phyloP scores from a whole-genome alignment of 129 eudicot species.

The Mikania micrantha region DNA sequence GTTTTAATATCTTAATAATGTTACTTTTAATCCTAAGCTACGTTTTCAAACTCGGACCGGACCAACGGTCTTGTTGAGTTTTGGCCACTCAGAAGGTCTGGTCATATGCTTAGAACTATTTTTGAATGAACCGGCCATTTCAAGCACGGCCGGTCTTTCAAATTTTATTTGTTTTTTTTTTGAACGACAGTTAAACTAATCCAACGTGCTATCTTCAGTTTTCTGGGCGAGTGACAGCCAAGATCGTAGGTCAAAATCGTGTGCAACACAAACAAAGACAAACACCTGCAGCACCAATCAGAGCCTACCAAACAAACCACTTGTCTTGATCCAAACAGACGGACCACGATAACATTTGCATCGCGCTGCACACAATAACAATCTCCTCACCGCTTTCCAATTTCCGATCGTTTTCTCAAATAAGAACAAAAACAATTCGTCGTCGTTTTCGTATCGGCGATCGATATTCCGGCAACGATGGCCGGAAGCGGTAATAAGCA shows the following conservation, averaged over 20 bases:
- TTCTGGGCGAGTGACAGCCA: too few species aligned
- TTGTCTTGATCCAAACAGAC: not conserved
- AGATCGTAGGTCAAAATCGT: not conserved
- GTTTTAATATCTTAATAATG: too few species aligned
- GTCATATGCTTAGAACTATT: too few species aligned
- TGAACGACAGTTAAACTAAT: too few species aligned
- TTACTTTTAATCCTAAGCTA: too few species aligned
- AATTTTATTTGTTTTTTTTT: too few species aligned
- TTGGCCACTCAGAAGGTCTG: too few species aligned
- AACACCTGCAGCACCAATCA: not conserved
- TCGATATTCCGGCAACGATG: constrained; percentile 18
- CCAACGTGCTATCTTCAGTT: too few species aligned
- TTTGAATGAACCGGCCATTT: too few species aligned
- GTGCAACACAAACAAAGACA: not conserved
- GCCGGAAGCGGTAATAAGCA: constrained; percentile 41
- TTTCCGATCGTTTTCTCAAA: not conserved
- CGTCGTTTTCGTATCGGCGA: not conserved
- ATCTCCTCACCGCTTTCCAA: constrained; percentile 10
- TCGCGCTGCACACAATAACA: constrained; percentile 14
- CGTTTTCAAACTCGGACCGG: too few species aligned
- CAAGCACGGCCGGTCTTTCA: too few species aligned
- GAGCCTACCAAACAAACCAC: not conserved
- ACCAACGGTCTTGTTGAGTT: too few species aligned
- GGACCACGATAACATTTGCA: constrained; percentile 19
- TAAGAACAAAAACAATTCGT: constrained; percentile 4